Evolutionary conservation across 2,329 filamentous ascomycete species (phyloP).

Genomic region (Aureobasidium sp.): DNA sequence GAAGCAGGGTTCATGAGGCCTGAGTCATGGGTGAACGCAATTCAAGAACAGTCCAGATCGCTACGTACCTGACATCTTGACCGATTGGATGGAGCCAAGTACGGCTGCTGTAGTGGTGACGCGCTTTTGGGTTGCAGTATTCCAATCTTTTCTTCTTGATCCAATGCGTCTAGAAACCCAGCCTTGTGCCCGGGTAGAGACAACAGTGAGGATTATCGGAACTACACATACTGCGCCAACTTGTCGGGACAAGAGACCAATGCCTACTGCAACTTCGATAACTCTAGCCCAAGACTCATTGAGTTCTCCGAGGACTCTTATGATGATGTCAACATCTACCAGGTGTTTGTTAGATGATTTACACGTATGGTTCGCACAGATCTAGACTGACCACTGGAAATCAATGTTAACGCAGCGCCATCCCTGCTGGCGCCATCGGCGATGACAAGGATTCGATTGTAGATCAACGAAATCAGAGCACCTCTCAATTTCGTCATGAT

Average conservation of each 20-base stretch:
- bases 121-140: background rate
- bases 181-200: background rate
- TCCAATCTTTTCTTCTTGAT: background rate
- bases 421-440: too few relatives aligned
- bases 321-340: background rate
- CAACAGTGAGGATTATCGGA: background rate
- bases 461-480: too few relatives aligned
- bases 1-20: background rate
- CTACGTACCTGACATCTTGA: constrained; percentile 2
- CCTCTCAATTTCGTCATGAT: too few relatives aligned
- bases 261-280: background rate
- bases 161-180: constrained; percentile 1
- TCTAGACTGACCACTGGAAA: too few relatives aligned
- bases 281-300: constrained; percentile 6
- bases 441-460: too few relatives aligned
- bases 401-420: too few relatives aligned
- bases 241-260: background rate
- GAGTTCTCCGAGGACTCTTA: background rate
- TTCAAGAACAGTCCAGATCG: background rate
- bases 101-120: background rate
- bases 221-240: background rate
- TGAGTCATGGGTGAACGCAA: background rate
- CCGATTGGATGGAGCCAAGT: background rate
- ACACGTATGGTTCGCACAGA: too few relatives aligned
- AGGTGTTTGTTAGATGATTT: too few relatives aligned